These are phyloP conservation scores for Cyphellophora attinorum DNA, from an alignment of 2,329 filamentous ascomycete species.

Conservation along the genomic window DNA sequence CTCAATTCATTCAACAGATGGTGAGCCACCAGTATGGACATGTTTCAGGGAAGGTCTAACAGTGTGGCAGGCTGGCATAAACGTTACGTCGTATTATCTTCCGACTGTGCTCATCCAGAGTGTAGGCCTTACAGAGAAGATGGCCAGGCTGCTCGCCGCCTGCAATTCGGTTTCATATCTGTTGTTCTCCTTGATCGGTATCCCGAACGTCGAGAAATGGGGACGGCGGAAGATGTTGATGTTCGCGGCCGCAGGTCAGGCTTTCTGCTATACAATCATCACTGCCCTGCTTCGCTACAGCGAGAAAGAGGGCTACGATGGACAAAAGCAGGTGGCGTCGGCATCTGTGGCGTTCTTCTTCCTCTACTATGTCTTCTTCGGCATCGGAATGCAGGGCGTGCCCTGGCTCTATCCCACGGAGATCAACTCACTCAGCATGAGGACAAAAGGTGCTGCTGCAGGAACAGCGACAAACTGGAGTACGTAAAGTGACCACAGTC, in stretches of 20 bases:
- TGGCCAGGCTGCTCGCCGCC: slow-evolving; percentile 46
- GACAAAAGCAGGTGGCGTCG: slow-evolving; percentile 13
- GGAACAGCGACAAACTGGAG: slow-evolving; percentile 45
- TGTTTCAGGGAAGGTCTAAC: slow-evolving; percentile 4
- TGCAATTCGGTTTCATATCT: slow-evolving; percentile 43
- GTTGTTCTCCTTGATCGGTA: slow-evolving; percentile 36
- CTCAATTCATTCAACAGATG: slow-evolving; percentile 44
- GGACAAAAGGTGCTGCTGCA: slow-evolving; percentile 39
- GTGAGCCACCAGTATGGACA: slow-evolving; percentile 22
- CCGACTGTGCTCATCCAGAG: slow-evolving; percentile 51
- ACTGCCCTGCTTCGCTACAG: slow-evolving; percentile 39
- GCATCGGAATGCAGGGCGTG: slow-evolving; percentile 36
- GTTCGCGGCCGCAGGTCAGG: slow-evolving; percentile 44
- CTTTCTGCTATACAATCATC: slow-evolving; percentile 42
- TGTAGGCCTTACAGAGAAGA: slow-evolving; percentile 43
- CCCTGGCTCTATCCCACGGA: slow-evolving; percentile 35
- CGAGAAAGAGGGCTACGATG: slow-evolving; percentile 25
- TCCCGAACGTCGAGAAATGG: slow-evolving; percentile 40
- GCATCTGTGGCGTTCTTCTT: slow-evolving; percentile 43
- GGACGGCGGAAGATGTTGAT: slow-evolving; percentile 53
- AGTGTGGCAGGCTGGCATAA: slow-evolving; percentile 2
- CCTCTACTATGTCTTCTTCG: slow-evolving; percentile 46
- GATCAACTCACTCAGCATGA: slow-evolving; percentile 40
- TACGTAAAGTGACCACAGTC: not conserved
- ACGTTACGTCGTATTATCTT: slow-evolving; percentile 36